Evolutionary conservation across 176 grass and related monocot genomes (phyloP), one percentile per base, ranked within the genome.

Genomic region (Oryza brachyantha): DNA sequence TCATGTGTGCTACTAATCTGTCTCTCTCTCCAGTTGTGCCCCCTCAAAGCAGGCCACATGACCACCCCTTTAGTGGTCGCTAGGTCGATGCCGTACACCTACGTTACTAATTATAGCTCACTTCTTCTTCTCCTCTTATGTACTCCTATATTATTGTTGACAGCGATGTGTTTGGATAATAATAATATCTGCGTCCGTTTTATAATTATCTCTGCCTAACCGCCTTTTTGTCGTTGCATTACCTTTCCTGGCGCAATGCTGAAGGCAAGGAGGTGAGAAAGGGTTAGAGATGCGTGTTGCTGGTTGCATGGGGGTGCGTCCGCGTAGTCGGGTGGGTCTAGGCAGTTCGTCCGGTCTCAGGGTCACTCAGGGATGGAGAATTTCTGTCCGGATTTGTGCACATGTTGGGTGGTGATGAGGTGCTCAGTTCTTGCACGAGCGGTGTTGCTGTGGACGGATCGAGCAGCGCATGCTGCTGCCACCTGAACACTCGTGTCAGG

Each of bases 11-110:
- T n/a, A n/a, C 41, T 45, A 66, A 5, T 2, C 31, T 32, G 3
- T 32, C 31, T 32, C 21, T 43, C 35, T 43, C 68, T 83, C 85
- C 85, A 83, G 61, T 68, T 79, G 86, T 68, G 4, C 19, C 48
- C 61, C 24, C 13, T 1, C 48, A 4, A 36, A 38, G 29, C 13
- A 39, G 10, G 74, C 58, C 82, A 75, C 66, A 9, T 65, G 38
- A 69, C 21, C 10, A 61, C 26, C 2, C 58, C 76, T 71, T 73
- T 36, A 70, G 63, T 35, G 8, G 63, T 43, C 52, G 24, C 19
- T 17, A 45, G 42, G 42, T 10, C 59, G 29, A n/a, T 7, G 38
- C 70, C 40, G 78, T 76, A 76, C 78, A 64, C 85, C 57, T 72
- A 68, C 48, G 27, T 12, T 22, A 12, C 24, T 75, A 45, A 50